A percentile compares a stretch with the other conserved stretches of the same genome.
These are phyloP conservation scores for Groenewaldozyma salmanticensis DNA, from an alignment of 805 yeast species.

Conservation along the genomic window DNA sequence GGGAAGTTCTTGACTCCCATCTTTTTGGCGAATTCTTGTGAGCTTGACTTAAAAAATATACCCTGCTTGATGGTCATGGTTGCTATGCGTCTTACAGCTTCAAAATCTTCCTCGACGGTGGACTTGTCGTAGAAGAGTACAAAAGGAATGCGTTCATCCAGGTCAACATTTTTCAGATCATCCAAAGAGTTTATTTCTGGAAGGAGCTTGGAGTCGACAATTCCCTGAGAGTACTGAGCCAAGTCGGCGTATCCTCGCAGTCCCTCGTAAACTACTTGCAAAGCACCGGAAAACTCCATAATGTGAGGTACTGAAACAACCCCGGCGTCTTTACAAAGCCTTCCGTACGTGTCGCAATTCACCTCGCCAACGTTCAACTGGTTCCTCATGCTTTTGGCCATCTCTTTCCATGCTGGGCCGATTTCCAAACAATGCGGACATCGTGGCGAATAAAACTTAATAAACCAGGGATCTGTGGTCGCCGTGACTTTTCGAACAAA, in stretches of 20 bases:
- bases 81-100: conserved; percentile 27
- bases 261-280: conserved; percentile 23
- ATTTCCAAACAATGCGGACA: conserved; percentile 32
- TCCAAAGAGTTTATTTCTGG: conserved; percentile 20
- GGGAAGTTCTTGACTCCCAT: conserved; percentile 24
- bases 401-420: conserved; percentile 29
- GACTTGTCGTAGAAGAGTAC: conserved; percentile 32
- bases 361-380: conserved; percentile 31
- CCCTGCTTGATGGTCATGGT: conserved; percentile 26
- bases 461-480: conserved; percentile 29
- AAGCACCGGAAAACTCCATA: conserved; percentile 20
- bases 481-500: conserved; percentile 22
- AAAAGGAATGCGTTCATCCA: conserved; percentile 21
- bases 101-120: conserved; percentile 31
- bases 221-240: conserved; percentile 25
- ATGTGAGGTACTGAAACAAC: conserved; percentile 20
- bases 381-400: conserved; percentile 26
- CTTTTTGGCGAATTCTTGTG: conserved; percentile 20
- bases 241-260: conserved; percentile 26
- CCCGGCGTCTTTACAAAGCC: conserved; percentile 27
- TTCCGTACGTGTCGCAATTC: conserved; percentile 28
- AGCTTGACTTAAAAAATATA: conserved; percentile 22
- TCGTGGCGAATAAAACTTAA: conserved; percentile 32
- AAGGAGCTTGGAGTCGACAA: conserved; percentile 22
- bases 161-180: conserved; percentile 18